phyloP scores from a whole-genome alignment of 2,329 filamentous ascomycete genomes.

The Blastomyces parvus region DNA sequence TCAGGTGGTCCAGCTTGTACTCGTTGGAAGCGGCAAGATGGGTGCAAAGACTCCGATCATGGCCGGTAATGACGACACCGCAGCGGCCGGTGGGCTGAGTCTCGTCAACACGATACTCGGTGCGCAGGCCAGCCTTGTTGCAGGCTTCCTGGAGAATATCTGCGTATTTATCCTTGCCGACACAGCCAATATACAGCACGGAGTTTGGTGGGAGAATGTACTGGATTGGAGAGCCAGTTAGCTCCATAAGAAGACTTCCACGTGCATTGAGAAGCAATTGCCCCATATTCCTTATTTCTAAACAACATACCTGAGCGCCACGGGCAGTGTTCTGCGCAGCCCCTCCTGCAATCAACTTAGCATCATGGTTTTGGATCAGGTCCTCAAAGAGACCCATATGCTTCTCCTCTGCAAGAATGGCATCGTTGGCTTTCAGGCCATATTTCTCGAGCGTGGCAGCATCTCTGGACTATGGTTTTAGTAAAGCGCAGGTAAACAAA shows the following conservation, averaged over 20 bases:
- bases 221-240: constrained; percentile 29
- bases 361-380: constrained; percentile 80
- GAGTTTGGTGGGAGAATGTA: constrained; percentile 87
- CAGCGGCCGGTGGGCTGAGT: constrained; percentile 81
- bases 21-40: constrained; percentile 94
- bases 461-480: constrained; percentile 48
- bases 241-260: not conserved
- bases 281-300: not conserved
- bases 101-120: constrained; percentile 89
- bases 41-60: constrained; percentile 90
- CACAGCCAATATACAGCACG: constrained; percentile 86
- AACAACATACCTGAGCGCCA: constrained; percentile 59
- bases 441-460: constrained; percentile 86
- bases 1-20: constrained; percentile 90
- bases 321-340: constrained; percentile 96
- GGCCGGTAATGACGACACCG: constrained; percentile 91
- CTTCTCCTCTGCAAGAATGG: constrained; percentile 89
- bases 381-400: constrained; percentile 89
- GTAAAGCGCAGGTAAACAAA: constrained; percentile 13
- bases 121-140: constrained; percentile 76
- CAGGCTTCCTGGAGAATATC: constrained; percentile 79
- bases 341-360: constrained; percentile 89
- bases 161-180: constrained; percentile 92
- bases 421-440: constrained; percentile 87
- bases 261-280: not conserved